Evolutionary conservation across 306 rosid genomes (phyloP), one percentile per base, ranked within the genome.

Genomic region (Quercus aquifolioides): DNA sequence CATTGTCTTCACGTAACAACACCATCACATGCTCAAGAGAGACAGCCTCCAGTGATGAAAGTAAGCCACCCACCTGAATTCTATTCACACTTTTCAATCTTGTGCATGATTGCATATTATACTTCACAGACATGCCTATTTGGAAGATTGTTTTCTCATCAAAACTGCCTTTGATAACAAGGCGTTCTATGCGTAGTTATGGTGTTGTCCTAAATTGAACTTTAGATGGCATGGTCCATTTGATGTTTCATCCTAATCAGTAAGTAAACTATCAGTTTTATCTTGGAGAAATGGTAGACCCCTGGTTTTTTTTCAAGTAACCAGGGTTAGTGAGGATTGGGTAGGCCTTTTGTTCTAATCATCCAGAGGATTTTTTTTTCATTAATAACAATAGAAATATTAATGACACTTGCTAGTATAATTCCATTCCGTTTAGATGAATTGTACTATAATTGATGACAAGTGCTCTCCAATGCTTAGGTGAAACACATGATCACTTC

Each of bases 1-100:
- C 94, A 5, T 76, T 81, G 57, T 65, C 87, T 55, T 79, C 88
- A 7, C 71, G 82, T 80, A 87, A 74, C 85, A 55, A 72, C 85
- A 55, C 43, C 69, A 78, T 80, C 82, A 69, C 52, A 49, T 81
- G 86, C 81, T 78, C 89, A 79, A 38, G 77, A 75, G 94, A 89
- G 55, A 71, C 89, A 74, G 5, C 84, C 74, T 76, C 89, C 64
- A 62, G 21, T 25, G 89, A 63, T 65, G 86, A 91, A 85, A 78
- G 97, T 91, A 90, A 83, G 86, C 33, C 52, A 46, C 35, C 74
- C 71, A 60, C 38, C 80, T 76, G 35, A 63, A 20, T 74, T 72
- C 79, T 38, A 69, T 69, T 25, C 63, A 21, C 78, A 31, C 43
- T 33, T 28, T 12, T 58, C 31, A 52, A 54, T 58, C 12, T 74